Evolutionary conservation across 2,329 filamentous ascomycete species (phyloP).

Genomic region (Aspergillus clavatus): DNA sequence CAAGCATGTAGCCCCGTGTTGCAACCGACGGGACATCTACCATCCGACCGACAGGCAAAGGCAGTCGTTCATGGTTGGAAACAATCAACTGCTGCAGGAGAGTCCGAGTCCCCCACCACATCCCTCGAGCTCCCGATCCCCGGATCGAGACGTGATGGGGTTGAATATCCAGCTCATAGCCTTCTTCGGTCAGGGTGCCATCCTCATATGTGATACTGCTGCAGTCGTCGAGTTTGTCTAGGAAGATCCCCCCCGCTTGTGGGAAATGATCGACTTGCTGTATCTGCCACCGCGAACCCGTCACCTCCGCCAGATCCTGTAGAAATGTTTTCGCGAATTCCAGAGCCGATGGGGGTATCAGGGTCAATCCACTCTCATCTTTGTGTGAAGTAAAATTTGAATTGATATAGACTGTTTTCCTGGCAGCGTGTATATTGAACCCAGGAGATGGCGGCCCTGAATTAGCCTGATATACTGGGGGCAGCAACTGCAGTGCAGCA

Average conservation of each 20-base stretch:
- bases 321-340: slow-evolving; percentile 48
- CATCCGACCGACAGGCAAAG: slow-evolving; percentile 43
- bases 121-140: slow-evolving; percentile 52
- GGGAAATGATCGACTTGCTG: slow-evolving; percentile 35
- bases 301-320: slow-evolving; percentile 41
- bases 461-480: slow-evolving; percentile 27
- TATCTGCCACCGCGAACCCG: slow-evolving; percentile 42
- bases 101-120: slow-evolving; percentile 56
- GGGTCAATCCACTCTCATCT: slow-evolving; percentile 46
- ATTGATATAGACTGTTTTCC: slow-evolving; percentile 36
- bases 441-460: slow-evolving; percentile 28
- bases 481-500: slow-evolving; percentile 37
- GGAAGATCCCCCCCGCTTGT: slow-evolving; percentile 39
- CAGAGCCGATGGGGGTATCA: slow-evolving; percentile 49
- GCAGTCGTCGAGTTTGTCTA: slow-evolving; percentile 28
- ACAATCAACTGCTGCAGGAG: slow-evolving; percentile 49
- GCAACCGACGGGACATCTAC: slow-evolving; percentile 50
- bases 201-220: slow-evolving; percentile 43
- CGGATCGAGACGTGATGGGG: slow-evolving; percentile 40
- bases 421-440: slow-evolving; percentile 11
- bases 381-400: slow-evolving; percentile 33
- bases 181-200: slow-evolving; percentile 46
- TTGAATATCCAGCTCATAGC: slow-evolving; percentile 44
- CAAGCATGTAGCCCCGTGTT: slow-evolving; percentile 49
- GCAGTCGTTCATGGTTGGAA: slow-evolving; percentile 20